Base-by-base conservation (phyloP, 2,329 filamentous ascomycete species). In the Calonectria montana region DNA sequence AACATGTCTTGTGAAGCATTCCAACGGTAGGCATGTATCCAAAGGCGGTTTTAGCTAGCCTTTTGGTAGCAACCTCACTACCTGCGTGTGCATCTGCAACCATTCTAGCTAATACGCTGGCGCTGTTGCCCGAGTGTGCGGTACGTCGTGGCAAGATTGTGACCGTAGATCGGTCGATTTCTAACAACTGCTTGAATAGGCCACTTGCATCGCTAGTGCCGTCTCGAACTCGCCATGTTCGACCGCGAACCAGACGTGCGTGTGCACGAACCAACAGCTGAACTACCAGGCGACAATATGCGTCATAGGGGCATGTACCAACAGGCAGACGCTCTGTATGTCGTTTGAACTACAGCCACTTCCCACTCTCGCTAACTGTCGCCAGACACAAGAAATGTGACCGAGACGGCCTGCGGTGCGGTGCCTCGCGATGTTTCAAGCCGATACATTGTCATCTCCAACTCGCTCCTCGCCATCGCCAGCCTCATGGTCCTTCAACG, bases 1-100 rank as follows among this genome's bases (percentile, higher is more conserved):
- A 59, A 59, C 39, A 59, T 59, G 53, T 59, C 53, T 27, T 39
- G 16, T 59, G 53, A 59, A 59, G 27, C 53, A 23, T 37, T 59
- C 31, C 53, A 25, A 37, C 37, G 53, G 39, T 25, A 35, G 37
- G 53, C 53, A 59, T 59, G 53, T 59, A 21, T 59, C 53, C 53
- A 12, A 59, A 39, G 9, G 53, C 53, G 13, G 13, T 39, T 6
- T 59, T 59, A 27, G 53, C 31, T 37, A 21, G 53, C 53, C 23
- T 59, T 16, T 35, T 59, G 53, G 37, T 62, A 37, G 39, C 57
- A 2, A 27, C 23, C 8, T 18, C 39, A 27, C 39, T 62, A 39
- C 57, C 57, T 12, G 9, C 16, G 13, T 18, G 57, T 25, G 37
- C 37, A 13, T 39, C 25, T 15, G 57, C 23, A 8, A 43, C 39